Evolutionary conservation across 176 grass and related monocot genomes (phyloP), one percentile per base, ranked within the genome.

Genomic region (Hyparrhenia diplandra): DNA sequence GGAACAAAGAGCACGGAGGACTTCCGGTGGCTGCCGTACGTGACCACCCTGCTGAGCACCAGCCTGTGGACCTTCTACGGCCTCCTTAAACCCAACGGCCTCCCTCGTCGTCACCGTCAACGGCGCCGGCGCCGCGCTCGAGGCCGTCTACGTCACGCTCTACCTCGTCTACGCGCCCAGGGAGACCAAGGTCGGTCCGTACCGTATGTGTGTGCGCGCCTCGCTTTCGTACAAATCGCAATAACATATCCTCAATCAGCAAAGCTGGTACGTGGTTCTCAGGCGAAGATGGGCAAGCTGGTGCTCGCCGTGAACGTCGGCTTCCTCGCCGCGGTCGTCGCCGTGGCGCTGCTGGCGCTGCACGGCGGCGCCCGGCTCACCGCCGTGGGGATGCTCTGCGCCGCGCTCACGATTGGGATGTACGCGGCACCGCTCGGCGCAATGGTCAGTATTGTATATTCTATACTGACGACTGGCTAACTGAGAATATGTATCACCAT

Each of bases 21-120:
- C 23, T 97, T 97, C 85, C 21, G 79, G 78, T 85, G 85, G 87
- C 71, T 89, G 69, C 91, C 91, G 6, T 97, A 97, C 83, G 91
- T 81, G 14, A 74, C 88, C 60, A 97, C 94, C 10, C 84, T 97
- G 28, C 86, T 97, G 13, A 52, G 45, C 85, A 89, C 89, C 76
- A 94, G 87, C 16, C 91, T 94, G 17, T 97, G 94, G 94, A 37
- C 73, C 57, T 97, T 91, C 69, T 97, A 97, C 8, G 94, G 94
- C 30, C 39, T 94, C 60, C 78, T 82, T 64, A 97, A 97, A 85
- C 94, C 91, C 18, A 49, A 65, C 17, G 94, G 91, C 82, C 25
- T n/a, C 94, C 86, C 91, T 97, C 83, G 37, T 90, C 87, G 45
- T 91, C 79, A 97, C 94, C 24, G 91, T 97, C 73, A 97, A 97